Conservation (phyloP, 768 basidiomycete genomes). For the Naematelia encephala region DNA sequence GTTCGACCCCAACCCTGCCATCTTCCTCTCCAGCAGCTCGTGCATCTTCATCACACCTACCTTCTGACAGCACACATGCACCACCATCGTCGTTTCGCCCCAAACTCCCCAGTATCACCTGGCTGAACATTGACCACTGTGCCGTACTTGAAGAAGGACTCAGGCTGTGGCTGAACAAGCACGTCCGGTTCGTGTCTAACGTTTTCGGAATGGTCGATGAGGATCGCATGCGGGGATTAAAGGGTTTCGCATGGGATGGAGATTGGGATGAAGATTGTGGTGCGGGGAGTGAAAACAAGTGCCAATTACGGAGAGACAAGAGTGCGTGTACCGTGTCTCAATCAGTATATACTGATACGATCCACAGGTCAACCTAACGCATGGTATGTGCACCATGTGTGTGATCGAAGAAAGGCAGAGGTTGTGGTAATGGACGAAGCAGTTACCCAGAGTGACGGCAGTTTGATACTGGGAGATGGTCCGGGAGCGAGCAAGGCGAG, state of each 20-base stretch:
- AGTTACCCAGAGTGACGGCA: not conserved
- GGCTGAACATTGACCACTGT: slow-evolving; percentile 42
- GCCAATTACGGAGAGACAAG: slow-evolving; percentile 6
- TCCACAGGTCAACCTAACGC: not conserved
- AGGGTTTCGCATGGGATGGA: slow-evolving; percentile 26
- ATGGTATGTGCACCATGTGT: slow-evolving; percentile 16
- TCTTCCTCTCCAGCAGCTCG: not conserved
- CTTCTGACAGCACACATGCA: not conserved
- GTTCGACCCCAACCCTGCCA: not conserved
- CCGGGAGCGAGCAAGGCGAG: not conserved
- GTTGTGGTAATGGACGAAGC: not conserved
- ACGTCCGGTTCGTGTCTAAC: slow-evolving; percentile 23
- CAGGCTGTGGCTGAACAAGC: slow-evolving; percentile 4
- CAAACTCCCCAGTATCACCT: slow-evolving; percentile 17
- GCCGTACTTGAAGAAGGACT: slow-evolving; percentile 24
- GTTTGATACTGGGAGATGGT: not conserved
- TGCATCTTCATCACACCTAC: not conserved
- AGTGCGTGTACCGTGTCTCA: not conserved
- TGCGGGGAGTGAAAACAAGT: slow-evolving; percentile 5
- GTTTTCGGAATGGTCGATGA: slow-evolving; percentile 17
- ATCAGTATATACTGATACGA: not conserved
- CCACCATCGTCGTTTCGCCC: not conserved
- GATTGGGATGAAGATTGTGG: slow-evolving; percentile 19
- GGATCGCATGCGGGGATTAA: slow-evolving; percentile 29
- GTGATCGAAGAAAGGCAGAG: slow-evolving; percentile 1